phyloP scores from a whole-genome alignment of 768 basidiomycete genomes.

The Cubamyces sp. region DNA sequence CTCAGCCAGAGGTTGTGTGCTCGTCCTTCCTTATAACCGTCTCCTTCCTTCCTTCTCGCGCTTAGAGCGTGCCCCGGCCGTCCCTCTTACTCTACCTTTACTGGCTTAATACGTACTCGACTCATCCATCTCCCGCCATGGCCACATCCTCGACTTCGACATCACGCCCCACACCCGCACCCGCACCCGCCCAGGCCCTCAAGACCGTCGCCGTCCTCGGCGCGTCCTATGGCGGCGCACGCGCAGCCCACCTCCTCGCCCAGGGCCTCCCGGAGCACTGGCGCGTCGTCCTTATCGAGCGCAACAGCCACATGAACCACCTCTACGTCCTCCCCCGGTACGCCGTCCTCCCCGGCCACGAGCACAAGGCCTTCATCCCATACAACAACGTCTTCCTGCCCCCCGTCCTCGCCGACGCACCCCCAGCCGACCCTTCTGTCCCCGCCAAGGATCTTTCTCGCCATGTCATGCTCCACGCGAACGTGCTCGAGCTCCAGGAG shows the following conservation, averaged over 20 bases:
- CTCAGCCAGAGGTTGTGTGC: neutral
- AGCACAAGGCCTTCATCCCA: slow-evolving; percentile 71
- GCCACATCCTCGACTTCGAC: neutral
- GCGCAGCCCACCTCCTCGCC: slow-evolving; percentile 53
- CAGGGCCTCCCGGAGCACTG: slow-evolving; percentile 52
- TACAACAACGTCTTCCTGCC: slow-evolving; percentile 50
- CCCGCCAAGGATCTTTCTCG: slow-evolving; percentile 3
- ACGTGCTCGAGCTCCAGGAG: slow-evolving; percentile 44
- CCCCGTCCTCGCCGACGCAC: slow-evolving; percentile 3
- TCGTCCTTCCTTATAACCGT: slow-evolving; percentile 19
- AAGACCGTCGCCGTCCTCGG: slow-evolving; percentile 59
- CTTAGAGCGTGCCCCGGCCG: slow-evolving; percentile 18
- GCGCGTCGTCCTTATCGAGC: slow-evolving; percentile 60
- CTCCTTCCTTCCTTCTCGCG: slow-evolving; percentile 19
- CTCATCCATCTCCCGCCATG: neutral
- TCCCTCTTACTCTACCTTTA: slow-evolving; percentile 25
- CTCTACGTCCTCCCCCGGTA: slow-evolving; percentile 62
- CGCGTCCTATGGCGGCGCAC: slow-evolving; percentile 57
- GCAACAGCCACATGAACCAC: slow-evolving; percentile 53
- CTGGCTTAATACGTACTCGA: slow-evolving; percentile 19
- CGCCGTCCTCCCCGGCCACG: slow-evolving; percentile 60
- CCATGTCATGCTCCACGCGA: slow-evolving; percentile 48
- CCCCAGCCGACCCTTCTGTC: neutral
- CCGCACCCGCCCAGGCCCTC: neutral
- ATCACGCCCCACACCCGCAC: too few species aligned